Evolutionary conservation across 2,329 filamentous ascomycete species (phyloP).

Genomic region (Rhexocercosporidium sp.): DNA sequence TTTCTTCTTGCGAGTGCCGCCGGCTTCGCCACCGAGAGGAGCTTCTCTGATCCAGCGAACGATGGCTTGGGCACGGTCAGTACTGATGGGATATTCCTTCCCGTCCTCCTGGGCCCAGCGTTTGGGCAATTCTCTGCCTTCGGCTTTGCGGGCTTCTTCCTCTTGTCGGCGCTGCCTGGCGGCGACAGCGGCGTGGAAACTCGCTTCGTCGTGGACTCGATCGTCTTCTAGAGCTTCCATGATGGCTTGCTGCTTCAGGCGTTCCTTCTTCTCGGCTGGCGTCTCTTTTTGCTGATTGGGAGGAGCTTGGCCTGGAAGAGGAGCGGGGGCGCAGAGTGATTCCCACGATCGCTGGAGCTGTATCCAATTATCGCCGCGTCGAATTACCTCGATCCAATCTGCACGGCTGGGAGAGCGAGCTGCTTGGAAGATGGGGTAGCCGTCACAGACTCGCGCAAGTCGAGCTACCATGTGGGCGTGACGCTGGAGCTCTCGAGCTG

Average conservation of each 20-base stretch:
- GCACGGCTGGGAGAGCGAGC: conserved; percentile 73
- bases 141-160: conserved; percentile 48
- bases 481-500: conserved; percentile 75
- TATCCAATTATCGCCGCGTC: conserved; percentile 72
- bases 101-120: conserved; percentile 69
- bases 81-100: conserved; percentile 72
- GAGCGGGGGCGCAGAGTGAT: conserved; percentile 66
- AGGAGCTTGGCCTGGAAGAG: conserved; percentile 49
- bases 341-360: conserved; percentile 71
- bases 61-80: conserved; percentile 71
- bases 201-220: conserved; percentile 68
- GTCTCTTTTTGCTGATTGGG: conserved; percentile 48
- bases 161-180: conserved; percentile 64
- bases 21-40: conserved; percentile 45
- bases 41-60: conserved; percentile 71
- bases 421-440: conserved; percentile 80
- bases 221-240: conserved; percentile 72
- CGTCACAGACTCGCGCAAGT: conserved; percentile 74
- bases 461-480: conserved; percentile 84
- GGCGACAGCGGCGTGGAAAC: conserved; percentile 65
- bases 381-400: conserved; percentile 81
- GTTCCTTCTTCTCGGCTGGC: conserved; percentile 60
- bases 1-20: conserved; percentile 47
- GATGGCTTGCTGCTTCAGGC: conserved; percentile 67
- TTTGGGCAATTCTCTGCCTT: conserved; percentile 47